Evolutionary conservation across 176 grass and related monocot species (phyloP), one percentile per base, ranked within the genome.

Genomic region (Panicum miliaceum): DNA sequence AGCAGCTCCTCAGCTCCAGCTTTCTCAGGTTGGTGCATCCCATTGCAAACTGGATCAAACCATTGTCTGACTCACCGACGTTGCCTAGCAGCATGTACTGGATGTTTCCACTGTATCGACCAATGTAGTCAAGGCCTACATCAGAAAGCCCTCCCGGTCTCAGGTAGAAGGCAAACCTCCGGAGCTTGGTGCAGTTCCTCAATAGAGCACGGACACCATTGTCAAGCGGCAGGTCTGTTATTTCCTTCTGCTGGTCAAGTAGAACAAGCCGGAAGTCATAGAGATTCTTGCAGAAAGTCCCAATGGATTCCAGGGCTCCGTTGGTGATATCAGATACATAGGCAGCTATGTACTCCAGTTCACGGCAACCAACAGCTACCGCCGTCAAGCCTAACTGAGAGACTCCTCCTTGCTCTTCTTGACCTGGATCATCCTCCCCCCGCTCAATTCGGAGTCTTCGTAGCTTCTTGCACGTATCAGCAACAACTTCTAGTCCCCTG

Each of bases 281-380:
- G 2, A 96, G 88, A 75, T 94, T 94, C 76, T 92, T 91, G 77
- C 93, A 88, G 89, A 90, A 98, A 46, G 80, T 94, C 11, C 96
- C 93, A 75, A 98, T 88, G 68, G 91, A 86, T 79, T 95, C 91
- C 57, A 99, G 73, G 3, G 89, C 93, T 18, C 87, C 87, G 40
- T 99, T 99, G 18, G 93, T 87, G 73, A 99, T 90, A 88, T 99
- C 96, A 56, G 96, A 99, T 54, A 90, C 91, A 85, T 96, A 99
- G 85, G 89, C 88, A 79, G 96, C 93, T 69, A 99, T 86, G 70
- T 96, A 92, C 78, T 99, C 96, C 47, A 96, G 85, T 48, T 99
- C 89, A 64, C 84, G 89, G 71, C 91, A 96, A 71, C 91, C 93
- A 43, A 92, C 85, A 76, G 93, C 96, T 74, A 96, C 50, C 11